Evolutionary conservation across 2,329 filamentous ascomycete species (phyloP), one percentile per base, ranked within the genome.

Genomic region (Claviceps lovelessii): DNA sequence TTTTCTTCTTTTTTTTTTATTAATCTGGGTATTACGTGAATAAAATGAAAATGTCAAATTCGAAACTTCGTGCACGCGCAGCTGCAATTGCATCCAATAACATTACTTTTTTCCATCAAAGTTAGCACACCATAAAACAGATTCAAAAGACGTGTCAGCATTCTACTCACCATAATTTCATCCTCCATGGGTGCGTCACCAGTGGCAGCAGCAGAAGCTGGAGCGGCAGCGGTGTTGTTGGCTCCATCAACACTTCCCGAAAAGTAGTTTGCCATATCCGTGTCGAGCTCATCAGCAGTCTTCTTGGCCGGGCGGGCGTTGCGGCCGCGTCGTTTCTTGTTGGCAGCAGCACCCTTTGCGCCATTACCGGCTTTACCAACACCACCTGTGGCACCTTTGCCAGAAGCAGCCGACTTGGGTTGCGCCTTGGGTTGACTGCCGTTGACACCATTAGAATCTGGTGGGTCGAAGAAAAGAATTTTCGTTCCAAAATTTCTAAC

Each of bases 191-290:
- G 66, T 44, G 78, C 80, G 63, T 84, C 81, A 49, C 75, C 79
- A 55, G 67, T 72, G 55, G 66, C 61, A 52, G 70, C 74, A 57
- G 72, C 73, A 5, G 39, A 5, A 57, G 72, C 72, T 44, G 75
- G 54, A 15, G 71, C 68, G 48, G 73, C 73, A 58, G 73, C 73
- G 35, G 73, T 76, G 52, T 72, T 68, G 45, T 73, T 72, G 57
- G 68, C 72, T 53, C 70, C 73, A 60, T 74, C 74, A 53, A 69
- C 73, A 60, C 72, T 67, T 39, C 64, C 63, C 57, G 71, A 82
- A 68, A 94, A 97, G 75, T 98, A 98, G 70, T 97, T 93, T 23
- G 83, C 84, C 93, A 98, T 98, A 70, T 98, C 93, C 5, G 88
- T 90, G 69, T 98, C 93, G 31, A 98, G 83, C 74, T 98, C 90